Percentiles rank a stretch among this genome's conserved stretches.
Evolutionary conservation across 257 asterid species (phyloP).

Genomic region (Cinchona pubescens): DNA sequence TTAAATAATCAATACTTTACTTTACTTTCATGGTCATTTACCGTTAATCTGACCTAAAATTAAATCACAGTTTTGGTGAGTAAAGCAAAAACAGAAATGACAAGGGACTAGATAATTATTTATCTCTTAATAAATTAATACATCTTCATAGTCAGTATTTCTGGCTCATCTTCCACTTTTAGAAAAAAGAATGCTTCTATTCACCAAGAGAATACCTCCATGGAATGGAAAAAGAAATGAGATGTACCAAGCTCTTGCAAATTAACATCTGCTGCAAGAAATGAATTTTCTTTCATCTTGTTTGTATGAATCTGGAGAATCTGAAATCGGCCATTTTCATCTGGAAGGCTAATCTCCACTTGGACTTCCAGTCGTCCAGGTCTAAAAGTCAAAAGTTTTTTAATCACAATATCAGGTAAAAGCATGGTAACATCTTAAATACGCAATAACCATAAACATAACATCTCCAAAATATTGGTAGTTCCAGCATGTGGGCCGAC

Average conservation of each 20-base stretch:
- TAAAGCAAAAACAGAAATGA: neutral
- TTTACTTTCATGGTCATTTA: neutral
- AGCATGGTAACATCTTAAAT: slow-evolving; percentile 7
- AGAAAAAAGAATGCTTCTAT: neutral
- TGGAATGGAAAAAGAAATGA: neutral
- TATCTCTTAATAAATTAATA: neutral
- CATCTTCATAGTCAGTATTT: neutral
- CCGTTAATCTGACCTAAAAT: neutral
- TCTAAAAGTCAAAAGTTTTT: slow-evolving; percentile 43
- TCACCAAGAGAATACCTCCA: neutral
- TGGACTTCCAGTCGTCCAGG: slow-evolving; percentile 99
- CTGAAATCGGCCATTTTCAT: slow-evolving; percentile 96
- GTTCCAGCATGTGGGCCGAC: neutral
- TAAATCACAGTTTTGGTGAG: neutral
- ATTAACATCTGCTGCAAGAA: slow-evolving; percentile 89
- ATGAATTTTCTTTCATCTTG: slow-evolving; percentile 96
- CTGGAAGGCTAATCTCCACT: slow-evolving; percentile 99
- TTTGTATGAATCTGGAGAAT: slow-evolving; percentile 95
- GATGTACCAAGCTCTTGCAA: slow-evolving; percentile 88
- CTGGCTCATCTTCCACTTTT: neutral
- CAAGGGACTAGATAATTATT: neutral
- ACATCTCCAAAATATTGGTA: neutral
- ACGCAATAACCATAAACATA: neutral
- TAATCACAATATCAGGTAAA: slow-evolving; percentile 6
- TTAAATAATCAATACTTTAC: neutral